Conservation (phyloP, 78 protist species). For the Dictyostelium citrinum region DNA sequence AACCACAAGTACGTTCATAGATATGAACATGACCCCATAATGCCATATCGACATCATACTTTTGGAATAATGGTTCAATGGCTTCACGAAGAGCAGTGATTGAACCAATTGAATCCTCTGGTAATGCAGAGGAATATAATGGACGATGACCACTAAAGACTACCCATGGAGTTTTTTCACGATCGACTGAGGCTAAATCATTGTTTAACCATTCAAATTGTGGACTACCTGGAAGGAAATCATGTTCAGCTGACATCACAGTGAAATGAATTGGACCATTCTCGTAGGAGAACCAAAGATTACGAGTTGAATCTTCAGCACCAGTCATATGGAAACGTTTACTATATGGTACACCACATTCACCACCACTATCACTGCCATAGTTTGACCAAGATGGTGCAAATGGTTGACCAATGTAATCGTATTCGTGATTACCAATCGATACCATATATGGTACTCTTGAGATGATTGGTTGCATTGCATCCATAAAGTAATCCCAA, state of each 20-base stretch:
- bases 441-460: conserved; percentile 57
- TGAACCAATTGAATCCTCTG: conserved; percentile 23
- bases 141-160: conserved; percentile 80
- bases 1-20: conserved; percentile 54
- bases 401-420: conserved; percentile 67
- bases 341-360: conserved; percentile 80
- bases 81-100: neutral
- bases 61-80: conserved; percentile 51
- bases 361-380: conserved; percentile 81
- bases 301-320: conserved; percentile 11
- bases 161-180: conserved; percentile 81
- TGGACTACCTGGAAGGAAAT: conserved; percentile 47
- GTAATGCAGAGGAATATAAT: conserved; percentile 1
- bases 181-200: conserved; percentile 53
- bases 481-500: conserved; percentile 74
- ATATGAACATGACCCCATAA: conserved; percentile 74
- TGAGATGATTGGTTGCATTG: conserved; percentile 35
- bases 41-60: conserved; percentile 66
- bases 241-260: conserved; percentile 77
- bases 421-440: conserved; percentile 80
- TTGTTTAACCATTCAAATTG: conserved; percentile 58
- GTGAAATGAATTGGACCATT: conserved; percentile 81
- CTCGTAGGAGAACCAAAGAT: conserved; percentile 77
- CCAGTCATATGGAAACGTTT: conserved; percentile 68
- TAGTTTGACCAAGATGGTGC: conserved; percentile 70